phyloP scores from a whole-genome alignment of 305 asterid species.

The Caryopteris hybrid region DNA sequence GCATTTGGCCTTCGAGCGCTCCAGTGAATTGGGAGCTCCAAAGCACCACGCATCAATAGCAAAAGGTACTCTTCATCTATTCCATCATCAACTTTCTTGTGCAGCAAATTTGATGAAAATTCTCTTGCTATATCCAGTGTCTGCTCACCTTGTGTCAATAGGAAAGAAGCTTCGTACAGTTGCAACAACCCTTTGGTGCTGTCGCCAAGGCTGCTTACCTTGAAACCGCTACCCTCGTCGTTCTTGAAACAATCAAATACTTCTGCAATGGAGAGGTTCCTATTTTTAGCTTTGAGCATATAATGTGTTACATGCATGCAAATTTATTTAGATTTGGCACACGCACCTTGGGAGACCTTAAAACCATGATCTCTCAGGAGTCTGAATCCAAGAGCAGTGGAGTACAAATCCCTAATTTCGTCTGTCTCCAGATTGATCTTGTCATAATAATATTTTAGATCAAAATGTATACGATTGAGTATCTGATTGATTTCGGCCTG shows the following conservation, averaged over 20 bases:
- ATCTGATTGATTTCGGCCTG: background rate
- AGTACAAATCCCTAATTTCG: background rate
- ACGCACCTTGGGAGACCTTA: background rate
- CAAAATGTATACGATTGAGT: background rate
- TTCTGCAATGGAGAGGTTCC: background rate
- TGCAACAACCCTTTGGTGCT: background rate
- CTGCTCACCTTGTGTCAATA: background rate
- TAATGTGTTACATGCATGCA: background rate
- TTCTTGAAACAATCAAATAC: background rate
- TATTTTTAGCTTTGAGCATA: background rate
- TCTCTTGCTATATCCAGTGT: background rate
- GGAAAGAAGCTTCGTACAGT: background rate
- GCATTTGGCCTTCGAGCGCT: background rate
- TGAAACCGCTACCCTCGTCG: background rate
- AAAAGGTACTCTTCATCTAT: background rate
- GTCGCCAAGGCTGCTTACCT: background rate
- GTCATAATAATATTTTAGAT: too few relatives aligned
- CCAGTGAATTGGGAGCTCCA: background rate
- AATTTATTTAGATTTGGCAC: background rate
- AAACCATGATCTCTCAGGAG: too few relatives aligned
- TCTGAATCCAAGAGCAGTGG: background rate
- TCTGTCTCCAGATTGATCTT: background rate
- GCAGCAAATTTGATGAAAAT: background rate
- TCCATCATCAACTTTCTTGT: background rate
- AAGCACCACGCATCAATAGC: background rate